phyloP scores from a whole-genome alignment of 1,284 basidiomycete species.

The Malassezia arunalokei region DNA sequence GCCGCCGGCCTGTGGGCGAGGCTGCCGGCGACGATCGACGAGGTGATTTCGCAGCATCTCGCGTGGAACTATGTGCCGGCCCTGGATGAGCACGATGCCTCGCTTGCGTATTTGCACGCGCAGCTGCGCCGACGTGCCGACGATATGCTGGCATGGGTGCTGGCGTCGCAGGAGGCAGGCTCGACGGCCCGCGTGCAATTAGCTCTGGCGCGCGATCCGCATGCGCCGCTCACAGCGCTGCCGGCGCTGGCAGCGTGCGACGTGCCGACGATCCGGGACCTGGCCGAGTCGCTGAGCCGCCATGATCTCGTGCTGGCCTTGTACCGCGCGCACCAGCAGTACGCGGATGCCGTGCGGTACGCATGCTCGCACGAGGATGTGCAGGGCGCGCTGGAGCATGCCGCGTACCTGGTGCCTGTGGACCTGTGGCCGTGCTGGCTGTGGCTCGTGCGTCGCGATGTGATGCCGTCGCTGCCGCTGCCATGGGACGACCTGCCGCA shows the following conservation, averaged over 20 bases:
- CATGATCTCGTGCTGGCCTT: not conserved
- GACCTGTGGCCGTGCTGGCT: too few relatives aligned
- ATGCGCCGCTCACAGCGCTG: not conserved
- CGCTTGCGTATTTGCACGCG: conserved; percentile 6
- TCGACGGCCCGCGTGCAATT: not conserved
- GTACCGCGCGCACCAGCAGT: not conserved
- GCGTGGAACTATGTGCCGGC: conserved; percentile 27
- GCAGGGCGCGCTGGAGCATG: not conserved
- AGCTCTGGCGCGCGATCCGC: not conserved
- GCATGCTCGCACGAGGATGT: not conserved
- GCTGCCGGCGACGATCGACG: conserved; percentile 7
- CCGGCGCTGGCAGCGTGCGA: too few relatives aligned
- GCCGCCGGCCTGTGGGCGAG: not conserved
- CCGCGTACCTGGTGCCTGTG: not conserved
- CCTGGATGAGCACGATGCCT: conserved; percentile 14
- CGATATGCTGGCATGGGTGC: conserved; percentile 18
- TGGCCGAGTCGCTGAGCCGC: too few relatives aligned
- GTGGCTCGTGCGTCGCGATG: not conserved
- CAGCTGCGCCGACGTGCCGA: conserved; percentile 17
- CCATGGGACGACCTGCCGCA: too few relatives aligned
- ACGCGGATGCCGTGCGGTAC: not conserved
- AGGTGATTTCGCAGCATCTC: conserved; percentile 7
- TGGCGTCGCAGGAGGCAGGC: not conserved
- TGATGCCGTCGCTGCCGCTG: too few relatives aligned
- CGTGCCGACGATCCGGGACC: too few relatives aligned